These are phyloP conservation scores for Hericium alpestre DNA, from an alignment of 768 basidiomycete genomes.

Conservation along the genomic window DNA sequence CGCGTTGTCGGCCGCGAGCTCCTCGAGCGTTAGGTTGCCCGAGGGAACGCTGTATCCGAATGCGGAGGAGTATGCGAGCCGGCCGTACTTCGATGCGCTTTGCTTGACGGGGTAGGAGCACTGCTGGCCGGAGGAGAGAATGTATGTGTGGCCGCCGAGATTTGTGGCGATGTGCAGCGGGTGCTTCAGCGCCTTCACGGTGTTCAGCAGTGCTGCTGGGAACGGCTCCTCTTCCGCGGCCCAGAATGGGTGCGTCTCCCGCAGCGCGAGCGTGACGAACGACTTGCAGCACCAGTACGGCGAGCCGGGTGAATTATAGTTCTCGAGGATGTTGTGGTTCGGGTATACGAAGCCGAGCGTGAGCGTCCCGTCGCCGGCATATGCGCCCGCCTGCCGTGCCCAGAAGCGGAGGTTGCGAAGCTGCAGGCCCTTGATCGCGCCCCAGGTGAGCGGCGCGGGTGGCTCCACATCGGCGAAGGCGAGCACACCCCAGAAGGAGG, in stretches of 20 bases:
- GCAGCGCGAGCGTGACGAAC: conserved; percentile 55
- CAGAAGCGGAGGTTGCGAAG: conserved; percentile 66
- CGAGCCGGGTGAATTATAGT: conserved; percentile 71
- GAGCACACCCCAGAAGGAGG: conserved; percentile 67
- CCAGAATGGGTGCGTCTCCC: conserved; percentile 67
- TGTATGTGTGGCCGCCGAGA: conserved; percentile 52
- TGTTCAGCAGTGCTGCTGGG: conserved; percentile 36
- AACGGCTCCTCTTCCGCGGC: conserved; percentile 52
- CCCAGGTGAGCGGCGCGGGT: conserved; percentile 64
- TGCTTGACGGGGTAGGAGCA: conserved; percentile 74
- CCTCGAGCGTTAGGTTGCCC: conserved; percentile 51
- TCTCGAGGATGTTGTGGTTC: conserved; percentile 67
- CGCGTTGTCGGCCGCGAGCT: conserved; percentile 60
- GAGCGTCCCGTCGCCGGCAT: conserved; percentile 52
- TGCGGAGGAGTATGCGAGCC: conserved; percentile 65
- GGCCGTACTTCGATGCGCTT: conserved; percentile 71
- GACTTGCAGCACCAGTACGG: conserved; percentile 80
- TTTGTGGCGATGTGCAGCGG: conserved; percentile 62
- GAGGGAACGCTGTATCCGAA: conserved; percentile 72
- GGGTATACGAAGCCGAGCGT: conserved; percentile 65
- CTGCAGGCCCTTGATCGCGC: conserved; percentile 62
- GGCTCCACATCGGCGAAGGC: conserved; percentile 62
- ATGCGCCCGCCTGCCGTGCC: conserved; percentile 53
- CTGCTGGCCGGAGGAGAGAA: conserved; percentile 69
- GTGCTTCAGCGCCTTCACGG: conserved; percentile 42